Base-by-base conservation (phyloP, 202 grass and related monocot species). In the Elaeis oleifera region DNA sequence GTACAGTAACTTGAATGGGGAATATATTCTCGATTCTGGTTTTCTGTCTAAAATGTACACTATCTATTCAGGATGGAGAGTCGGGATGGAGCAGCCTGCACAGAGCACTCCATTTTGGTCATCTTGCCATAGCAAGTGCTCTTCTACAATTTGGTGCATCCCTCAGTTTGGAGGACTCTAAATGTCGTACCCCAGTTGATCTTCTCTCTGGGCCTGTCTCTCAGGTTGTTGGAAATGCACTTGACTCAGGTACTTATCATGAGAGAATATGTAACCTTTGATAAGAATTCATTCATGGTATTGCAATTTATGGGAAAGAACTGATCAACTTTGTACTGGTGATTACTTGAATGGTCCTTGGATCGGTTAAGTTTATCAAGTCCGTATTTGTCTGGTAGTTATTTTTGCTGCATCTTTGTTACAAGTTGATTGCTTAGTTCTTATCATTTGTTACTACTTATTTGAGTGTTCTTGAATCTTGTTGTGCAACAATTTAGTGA, bases 1-100 rank as follows among this genome's bases (percentile, higher is more conserved):
- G 36, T 44, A 44, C 11, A 44, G 32, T 36, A 44, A 44, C 36
- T 44, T 44, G 36, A 44, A 13, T 44, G 36, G 36, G 36, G 11
- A 11, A 13, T 44, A 13, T 44, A 13, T 44, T 9, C 36, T 44
- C 9, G 9, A 13, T 6, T 44, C 9, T 44, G 36, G 9, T 44
- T 44, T 44, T 44, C 36, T 13, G 2, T 44, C 36, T 44, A 44
- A 44, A 44, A 44, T 44, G 36, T 44, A 44, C 28, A 31, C 36
- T 44, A 2, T 44, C 9, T 44, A 3, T 76, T 68, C 78, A 99
- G 94, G 94, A 99, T 80, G 94, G 88, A 60, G 94, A 99, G 67
- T 99, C 94, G 16, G 94, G 94, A 53, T 99, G 94, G 94, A 86
- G 94, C 80, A 99, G 94, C 56, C 62, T 97, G 48, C 94, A 97